Conservation (phyloP, 306 rosid genomes). For the Benincasa hispida region DNA sequence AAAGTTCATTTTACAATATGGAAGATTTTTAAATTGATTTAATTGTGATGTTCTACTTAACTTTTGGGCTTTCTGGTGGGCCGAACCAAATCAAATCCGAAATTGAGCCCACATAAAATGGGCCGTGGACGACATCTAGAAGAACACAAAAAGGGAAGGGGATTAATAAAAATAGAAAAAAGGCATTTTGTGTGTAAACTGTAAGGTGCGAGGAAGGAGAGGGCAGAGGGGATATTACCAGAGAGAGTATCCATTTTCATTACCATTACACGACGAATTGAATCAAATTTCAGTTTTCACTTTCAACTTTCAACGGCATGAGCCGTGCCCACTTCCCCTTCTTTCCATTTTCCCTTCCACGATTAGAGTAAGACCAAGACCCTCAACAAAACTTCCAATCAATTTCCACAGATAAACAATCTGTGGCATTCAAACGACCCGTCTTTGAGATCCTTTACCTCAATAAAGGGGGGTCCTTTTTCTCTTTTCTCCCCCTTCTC, state of each 20-base stretch:
- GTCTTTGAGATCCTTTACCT: slow-evolving; percentile 3
- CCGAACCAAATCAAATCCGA: background rate
- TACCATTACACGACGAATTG: background rate
- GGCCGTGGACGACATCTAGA: background rate
- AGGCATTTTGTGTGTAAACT: background rate
- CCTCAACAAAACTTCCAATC: background rate
- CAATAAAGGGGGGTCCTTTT: background rate
- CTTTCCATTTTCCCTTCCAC: background rate
- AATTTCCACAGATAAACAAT: slow-evolving; percentile 15
- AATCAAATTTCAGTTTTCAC: background rate
- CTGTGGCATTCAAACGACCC: slow-evolving; percentile 28
- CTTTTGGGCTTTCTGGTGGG: background rate
- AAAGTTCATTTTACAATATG: too few relatives aligned
- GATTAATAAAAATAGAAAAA: background rate
- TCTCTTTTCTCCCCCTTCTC: background rate
- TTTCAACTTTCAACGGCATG: background rate
- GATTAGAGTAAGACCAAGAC: background rate
- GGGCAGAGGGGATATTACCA: background rate
- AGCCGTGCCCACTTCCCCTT: background rate
- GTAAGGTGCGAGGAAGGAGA: background rate
- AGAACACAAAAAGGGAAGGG: background rate
- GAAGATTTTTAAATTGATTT: too few relatives aligned
- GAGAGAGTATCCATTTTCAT: background rate
- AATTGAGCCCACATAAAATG: background rate
- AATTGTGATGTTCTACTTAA: too few relatives aligned